Percentiles rank a stretch among this genome's conserved stretches.
These are phyloP conservation scores for Stygiomarasmius scandens DNA, from an alignment of 1,284 basidiomycete species.

Conservation along the genomic window DNA sequence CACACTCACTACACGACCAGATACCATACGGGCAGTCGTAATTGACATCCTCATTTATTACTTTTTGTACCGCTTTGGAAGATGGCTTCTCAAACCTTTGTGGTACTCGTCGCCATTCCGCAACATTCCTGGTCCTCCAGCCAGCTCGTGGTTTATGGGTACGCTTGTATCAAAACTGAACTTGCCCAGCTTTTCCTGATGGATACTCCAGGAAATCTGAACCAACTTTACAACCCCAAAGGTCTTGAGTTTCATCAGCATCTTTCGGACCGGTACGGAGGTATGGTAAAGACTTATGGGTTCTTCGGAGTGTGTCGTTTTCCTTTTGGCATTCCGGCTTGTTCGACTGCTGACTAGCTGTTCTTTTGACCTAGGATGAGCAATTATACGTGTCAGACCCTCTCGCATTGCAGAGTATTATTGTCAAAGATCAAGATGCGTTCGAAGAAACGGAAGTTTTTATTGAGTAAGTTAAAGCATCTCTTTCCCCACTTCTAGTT, in stretches of 20 bases:
- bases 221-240: slow-evolving; percentile 49
- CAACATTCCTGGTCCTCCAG: slow-evolving; percentile 34
- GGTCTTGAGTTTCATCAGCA: slow-evolving; percentile 49
- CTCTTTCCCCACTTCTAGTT: too few species aligned
- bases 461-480: slow-evolving; percentile 43
- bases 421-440: slow-evolving; percentile 49
- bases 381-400: slow-evolving; percentile 54
- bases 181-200: too few species aligned
- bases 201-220: slow-evolving; percentile 45
- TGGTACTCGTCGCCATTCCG: slow-evolving; percentile 25
- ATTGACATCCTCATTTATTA: slow-evolving; percentile 13
- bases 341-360: background rate
- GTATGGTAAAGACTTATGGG: slow-evolving; percentile 50
- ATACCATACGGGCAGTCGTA: background rate
- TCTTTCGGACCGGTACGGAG: slow-evolving; percentile 47
- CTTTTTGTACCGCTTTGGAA: slow-evolving; percentile 12
- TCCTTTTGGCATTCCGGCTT: background rate
- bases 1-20: background rate
- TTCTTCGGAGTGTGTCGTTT: slow-evolving; percentile 49
- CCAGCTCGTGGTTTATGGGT: slow-evolving; percentile 46
- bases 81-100: slow-evolving; percentile 20
- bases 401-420: slow-evolving; percentile 45
- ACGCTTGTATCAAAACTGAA: background rate
- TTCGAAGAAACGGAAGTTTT: slow-evolving; percentile 56
- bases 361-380: slow-evolving; percentile 34